A percentile compares a stretch with the other conserved stretches of the same genome.
Evolutionary conservation across 108 stramenopile species (phyloP).

Genomic region (Skeletonema marinoi): DNA sequence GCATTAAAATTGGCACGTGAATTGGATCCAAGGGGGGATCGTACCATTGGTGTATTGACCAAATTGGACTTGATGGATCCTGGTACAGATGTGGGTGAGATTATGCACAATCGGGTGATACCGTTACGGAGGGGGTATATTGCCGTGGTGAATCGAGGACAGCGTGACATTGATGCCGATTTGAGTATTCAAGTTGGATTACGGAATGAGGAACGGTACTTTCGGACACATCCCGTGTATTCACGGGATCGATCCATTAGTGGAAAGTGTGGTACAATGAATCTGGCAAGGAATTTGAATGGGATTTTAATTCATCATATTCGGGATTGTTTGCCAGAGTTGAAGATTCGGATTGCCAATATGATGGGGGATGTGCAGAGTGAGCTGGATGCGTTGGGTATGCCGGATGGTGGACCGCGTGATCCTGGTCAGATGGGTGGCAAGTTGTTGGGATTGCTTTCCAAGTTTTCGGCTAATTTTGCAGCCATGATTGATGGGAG

Average conservation of each 20-base stretch:
- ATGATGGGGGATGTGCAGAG: slow-evolving; percentile 90
- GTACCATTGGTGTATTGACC: slow-evolving; percentile 98
- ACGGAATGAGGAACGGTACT: slow-evolving; percentile 91
- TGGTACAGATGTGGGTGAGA: slow-evolving; percentile 94
- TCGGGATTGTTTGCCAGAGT: slow-evolving; percentile 94
- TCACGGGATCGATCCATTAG: slow-evolving; percentile 56
- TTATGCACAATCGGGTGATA: slow-evolving; percentile 90
- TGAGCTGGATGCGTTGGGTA: slow-evolving; percentile 89
- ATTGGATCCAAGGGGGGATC: slow-evolving; percentile 89
- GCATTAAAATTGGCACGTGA: slow-evolving; percentile 94
- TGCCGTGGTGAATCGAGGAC: slow-evolving; percentile 96
- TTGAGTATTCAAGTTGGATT: slow-evolving; percentile 86
- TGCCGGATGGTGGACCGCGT: slow-evolving; percentile 36
- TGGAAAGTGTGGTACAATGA: slow-evolving; percentile 77
- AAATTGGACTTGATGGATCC: slow-evolving; percentile 99
- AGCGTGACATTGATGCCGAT: slow-evolving; percentile 92
- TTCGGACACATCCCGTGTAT: slow-evolving; percentile 92
- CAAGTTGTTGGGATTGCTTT: slow-evolving; percentile 83
- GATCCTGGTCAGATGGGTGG: slow-evolving; percentile 64
- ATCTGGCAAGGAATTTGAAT: slow-evolving; percentile 86
- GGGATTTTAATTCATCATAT: slow-evolving; percentile 97
- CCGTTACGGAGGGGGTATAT: slow-evolving; percentile 94
- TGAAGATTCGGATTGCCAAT: slow-evolving; percentile 87
- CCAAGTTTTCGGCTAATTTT: slow-evolving; percentile 93
- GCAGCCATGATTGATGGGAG: slow-evolving; percentile 87